Evolutionary conservation across 176 grass and related monocot genomes (phyloP).

Genomic region (Carex littledalei): DNA sequence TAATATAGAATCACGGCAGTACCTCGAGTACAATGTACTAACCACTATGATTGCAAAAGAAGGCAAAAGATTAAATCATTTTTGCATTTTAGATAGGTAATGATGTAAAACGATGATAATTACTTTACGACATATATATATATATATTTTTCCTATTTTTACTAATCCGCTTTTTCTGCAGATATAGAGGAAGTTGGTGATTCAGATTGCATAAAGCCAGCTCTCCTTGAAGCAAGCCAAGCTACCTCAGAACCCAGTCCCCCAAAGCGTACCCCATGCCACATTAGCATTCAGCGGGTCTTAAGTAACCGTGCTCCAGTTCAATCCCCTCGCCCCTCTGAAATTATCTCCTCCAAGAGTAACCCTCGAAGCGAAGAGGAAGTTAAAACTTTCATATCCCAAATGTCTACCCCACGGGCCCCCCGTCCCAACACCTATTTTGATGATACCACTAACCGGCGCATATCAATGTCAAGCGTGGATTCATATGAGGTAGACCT

Average conservation of each 20-base stretch:
- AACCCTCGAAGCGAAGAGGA: constrained; percentile 71
- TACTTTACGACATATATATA: neutral
- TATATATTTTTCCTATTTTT: neutral
- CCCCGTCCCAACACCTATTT: constrained; percentile 49
- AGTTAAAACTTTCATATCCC: constrained; percentile 64
- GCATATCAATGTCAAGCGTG: constrained; percentile 80
- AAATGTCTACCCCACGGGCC: constrained; percentile 63
- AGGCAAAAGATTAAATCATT: neutral
- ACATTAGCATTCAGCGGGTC: constrained; percentile 17
- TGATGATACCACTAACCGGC: constrained; percentile 60
- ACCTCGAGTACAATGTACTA: neutral
- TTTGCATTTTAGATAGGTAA: neutral
- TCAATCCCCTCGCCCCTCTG: constrained; percentile 49
- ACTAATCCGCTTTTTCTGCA: neutral
- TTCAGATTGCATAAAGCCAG: constrained; percentile 2
- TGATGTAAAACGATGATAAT: neutral
- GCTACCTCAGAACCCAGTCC: neutral
- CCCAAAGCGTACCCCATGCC: constrained; percentile 12
- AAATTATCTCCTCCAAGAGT: constrained; percentile 83
- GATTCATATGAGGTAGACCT: constrained; percentile 73
- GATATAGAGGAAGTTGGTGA: constrained; percentile 23
- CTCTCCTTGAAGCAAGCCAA: neutral
- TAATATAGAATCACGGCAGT: neutral
- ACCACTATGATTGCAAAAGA: neutral
- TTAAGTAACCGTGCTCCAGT: constrained; percentile 27